Evolutionary conservation across 331 rosid genomes (phyloP), one percentile per base, ranked within the genome.

Genomic region (Acacia concinna): DNA sequence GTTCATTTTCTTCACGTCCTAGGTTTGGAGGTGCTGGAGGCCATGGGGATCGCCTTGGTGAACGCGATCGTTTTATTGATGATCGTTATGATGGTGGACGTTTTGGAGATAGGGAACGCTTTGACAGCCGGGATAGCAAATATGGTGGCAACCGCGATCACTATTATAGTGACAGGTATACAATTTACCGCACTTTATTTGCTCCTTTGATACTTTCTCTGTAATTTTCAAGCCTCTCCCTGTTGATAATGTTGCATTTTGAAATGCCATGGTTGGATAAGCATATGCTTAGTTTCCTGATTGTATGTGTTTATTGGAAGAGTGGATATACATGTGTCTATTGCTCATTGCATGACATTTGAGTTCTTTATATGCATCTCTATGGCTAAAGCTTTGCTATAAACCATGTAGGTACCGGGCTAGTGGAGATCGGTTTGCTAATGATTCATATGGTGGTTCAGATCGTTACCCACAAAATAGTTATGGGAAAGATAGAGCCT

Each of bases 11-110:
- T 65, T 90, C 96, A 0, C 94, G 94, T 59, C 91, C 98, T 74
- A 90, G 93, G 88, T 90, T 89, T 78, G 97, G 88, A 74, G 87
- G 87, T 86, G 86, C 57, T 75, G 88, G 86, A 73, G 91, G 89
- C 3, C 93, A 88, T 70, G 96, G 92, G 51, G 97, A 90, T 81
- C 95, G 97, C 78, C 85, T 91, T 74, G 84, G 92, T 57, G 97
- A 91, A 27, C 92, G 89, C 46, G 95, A 87, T 70, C 89, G 98
- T 41, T 91, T 84, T 27, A 4, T 79, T 13, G 96, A 93, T 83
- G 98, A 90, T 41, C 98, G 92, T 54, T 91, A 91, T 81, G 97
- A 93, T 59, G 91, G 90, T 73, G 97, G 97, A 44, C 94, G 96
- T 37, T 88, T 83, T 79, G 96, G 93, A 68, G 97, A 93, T 27